phyloP scores from a whole-genome alignment of 106 monocot species.

The Dioscorea alata region DNA sequence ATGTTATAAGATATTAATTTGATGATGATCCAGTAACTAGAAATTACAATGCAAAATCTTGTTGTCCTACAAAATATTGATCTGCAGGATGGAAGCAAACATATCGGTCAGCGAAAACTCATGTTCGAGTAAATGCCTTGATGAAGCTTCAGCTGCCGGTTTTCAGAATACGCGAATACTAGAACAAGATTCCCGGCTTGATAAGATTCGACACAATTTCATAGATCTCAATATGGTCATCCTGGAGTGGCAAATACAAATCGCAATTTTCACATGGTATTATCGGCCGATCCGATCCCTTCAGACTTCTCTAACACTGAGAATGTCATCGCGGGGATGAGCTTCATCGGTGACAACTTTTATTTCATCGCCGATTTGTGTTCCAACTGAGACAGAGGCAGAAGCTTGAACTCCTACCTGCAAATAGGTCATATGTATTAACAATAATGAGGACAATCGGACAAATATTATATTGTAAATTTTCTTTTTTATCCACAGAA shows the following conservation, averaged over 20 bases:
- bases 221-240: too few relatives aligned
- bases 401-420: constrained; percentile 88
- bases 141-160: background rate
- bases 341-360: constrained; percentile 45
- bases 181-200: background rate
- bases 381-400: constrained; percentile 46
- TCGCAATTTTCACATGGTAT: too few relatives aligned
- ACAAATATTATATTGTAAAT: too few relatives aligned
- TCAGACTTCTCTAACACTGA: constrained; percentile 48
- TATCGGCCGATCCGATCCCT: background rate
- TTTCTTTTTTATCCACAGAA: background rate
- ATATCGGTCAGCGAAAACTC: too few relatives aligned
- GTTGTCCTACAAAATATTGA: background rate
- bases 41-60: too few relatives aligned
- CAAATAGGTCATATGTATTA: background rate
- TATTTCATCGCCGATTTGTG: constrained; percentile 69
- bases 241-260: too few relatives aligned
- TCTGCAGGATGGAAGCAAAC: background rate
- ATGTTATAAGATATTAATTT: too few relatives aligned
- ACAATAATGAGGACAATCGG: too few relatives aligned
- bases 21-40: too few relatives aligned
- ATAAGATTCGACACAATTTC: too few relatives aligned
- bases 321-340: constrained; percentile 83
- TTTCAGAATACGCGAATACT: background rate
- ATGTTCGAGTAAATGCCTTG: too few relatives aligned